A percentile compares a stretch with the other conserved stretches of the same genome.
Conservation (phyloP, 2,329 filamentous ascomycete genomes). For the Uncinocarpus reesii region DNA sequence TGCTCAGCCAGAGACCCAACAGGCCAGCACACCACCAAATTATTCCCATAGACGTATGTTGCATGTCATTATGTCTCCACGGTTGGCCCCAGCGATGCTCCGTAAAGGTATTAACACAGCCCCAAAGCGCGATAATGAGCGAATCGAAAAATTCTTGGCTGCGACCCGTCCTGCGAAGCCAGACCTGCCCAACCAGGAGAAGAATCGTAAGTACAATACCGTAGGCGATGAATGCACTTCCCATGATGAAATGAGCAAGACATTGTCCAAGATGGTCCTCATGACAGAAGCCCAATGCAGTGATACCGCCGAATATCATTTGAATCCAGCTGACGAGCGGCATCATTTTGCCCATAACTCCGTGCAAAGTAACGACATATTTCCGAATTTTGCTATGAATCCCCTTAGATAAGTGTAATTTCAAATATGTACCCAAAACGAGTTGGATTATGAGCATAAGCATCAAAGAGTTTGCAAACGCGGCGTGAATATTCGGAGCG, state of each 20-base stretch:
- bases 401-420: constrained; percentile 76
- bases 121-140: constrained; percentile 82
- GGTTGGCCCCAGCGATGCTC: constrained; percentile 85
- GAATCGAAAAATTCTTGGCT: constrained; percentile 98
- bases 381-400: constrained; percentile 68
- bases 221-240: constrained; percentile 88
- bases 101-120: constrained; percentile 95
- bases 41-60: constrained; percentile 99
- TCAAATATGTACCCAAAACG: constrained; percentile 73
- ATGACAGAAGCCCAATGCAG: constrained; percentile 81
- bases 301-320: constrained; percentile 93
- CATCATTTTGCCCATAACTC: constrained; percentile 74
- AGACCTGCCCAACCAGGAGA: constrained; percentile 76
- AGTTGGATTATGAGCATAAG: constrained; percentile 68
- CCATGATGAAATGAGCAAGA: constrained; percentile 97
- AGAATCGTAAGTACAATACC: constrained; percentile 78
- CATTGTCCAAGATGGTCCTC: constrained; percentile 88
- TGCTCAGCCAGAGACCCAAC: constrained; percentile 83
- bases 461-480: constrained; percentile 72
- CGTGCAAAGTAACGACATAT: constrained; percentile 62
- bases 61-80: constrained; percentile 90
- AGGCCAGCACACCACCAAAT: constrained; percentile 96
- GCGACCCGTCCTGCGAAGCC: constrained; percentile 69
- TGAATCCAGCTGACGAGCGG: constrained; percentile 82
- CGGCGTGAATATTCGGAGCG: constrained; percentile 65